Percentiles rank a stretch among this genome's conserved stretches.
Evolutionary conservation across 2,329 filamentous ascomycete genomes (phyloP).

Genomic region (Neofusicoccum sp.): DNA sequence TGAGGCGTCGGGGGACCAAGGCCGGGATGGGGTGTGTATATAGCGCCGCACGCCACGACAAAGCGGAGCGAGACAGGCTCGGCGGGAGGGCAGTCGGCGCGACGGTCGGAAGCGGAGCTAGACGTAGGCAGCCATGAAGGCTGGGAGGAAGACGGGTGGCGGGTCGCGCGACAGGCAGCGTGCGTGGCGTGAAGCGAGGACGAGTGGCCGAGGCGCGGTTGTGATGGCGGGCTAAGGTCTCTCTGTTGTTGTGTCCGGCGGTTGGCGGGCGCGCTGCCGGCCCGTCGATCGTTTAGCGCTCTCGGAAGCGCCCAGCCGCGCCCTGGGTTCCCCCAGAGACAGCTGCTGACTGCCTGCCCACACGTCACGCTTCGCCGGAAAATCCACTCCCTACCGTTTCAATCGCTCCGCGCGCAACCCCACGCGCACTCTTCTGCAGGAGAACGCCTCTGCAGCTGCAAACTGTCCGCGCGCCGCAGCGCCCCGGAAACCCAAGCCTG

Average conservation of each 20-base stretch:
- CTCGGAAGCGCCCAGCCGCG: constrained; percentile 8
- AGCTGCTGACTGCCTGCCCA: background rate
- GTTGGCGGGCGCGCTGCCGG: constrained; percentile 9
- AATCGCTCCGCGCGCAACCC: background rate
- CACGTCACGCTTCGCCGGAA: constrained; percentile 12
- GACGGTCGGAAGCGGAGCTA: constrained; percentile 2
- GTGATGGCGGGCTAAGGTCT: constrained; percentile 5
- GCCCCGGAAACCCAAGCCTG: background rate
- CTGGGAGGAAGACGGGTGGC: background rate
- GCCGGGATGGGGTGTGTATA: constrained; percentile 15
- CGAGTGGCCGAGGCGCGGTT: constrained; percentile 15
- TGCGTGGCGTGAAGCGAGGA: constrained; percentile 18
- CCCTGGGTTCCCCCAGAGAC: constrained; percentile 12
- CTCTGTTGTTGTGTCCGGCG: constrained; percentile 15
- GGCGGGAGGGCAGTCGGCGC: constrained; percentile 6
- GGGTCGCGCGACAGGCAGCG: constrained; percentile 9
- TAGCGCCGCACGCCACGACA: background rate
- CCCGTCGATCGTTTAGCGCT: constrained; percentile 7
- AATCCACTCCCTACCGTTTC: background rate
- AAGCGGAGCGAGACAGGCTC: constrained; percentile 14
- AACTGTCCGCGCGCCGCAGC: background rate
- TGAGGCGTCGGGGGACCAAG: constrained; percentile 9
- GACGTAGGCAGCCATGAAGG: constrained; percentile 3
- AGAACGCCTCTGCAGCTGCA: background rate
- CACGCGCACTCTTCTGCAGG: background rate